Base-by-base conservation (phyloP, 1,139 yeast genomes). In the Hemisphaericaspora xylanilytica region DNA sequence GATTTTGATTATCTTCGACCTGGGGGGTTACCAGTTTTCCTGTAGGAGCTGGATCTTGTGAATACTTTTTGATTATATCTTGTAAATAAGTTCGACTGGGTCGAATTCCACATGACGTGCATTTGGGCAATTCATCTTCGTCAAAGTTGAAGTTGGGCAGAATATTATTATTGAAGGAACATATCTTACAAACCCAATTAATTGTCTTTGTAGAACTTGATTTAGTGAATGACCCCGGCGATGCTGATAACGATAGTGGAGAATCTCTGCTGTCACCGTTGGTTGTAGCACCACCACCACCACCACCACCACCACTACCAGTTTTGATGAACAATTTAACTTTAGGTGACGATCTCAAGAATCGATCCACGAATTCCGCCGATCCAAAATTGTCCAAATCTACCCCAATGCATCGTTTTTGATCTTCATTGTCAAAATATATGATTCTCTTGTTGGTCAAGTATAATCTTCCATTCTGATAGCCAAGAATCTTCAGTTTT, bases 141-240 rank as follows among this genome's bases (percentile, higher is more conserved):
- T 61, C 59, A 25, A 61, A 55, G 29, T 65, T 65, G 22, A 67
- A 56, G 12, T 59, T 62, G 2, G 63, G 50, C 2, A 61, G 54
- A 4, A 78, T 56, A 20, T 67, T 67, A 54, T 89, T 89, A 18
- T 81, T 71, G 50, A 73, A 84, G 31, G 81, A 81, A 58, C 97
- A 90, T 4, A 90, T 89, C 10, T 85, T 82, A 58, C 97, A 90
- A 1, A 76, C 73, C 97, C 97, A 90, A 21, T 73, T 70, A n/a
- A 65, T 42, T 10, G 44, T 38, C 28, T 24, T 42, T 40, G 9
- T 32, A 30, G 42, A 32, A 6, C 4, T 13, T 4, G 16, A 11
- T 13, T 14, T 7, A 20, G 22, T 16, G 17, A n/a, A 10, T 12
- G 27, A 16, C 3, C 13, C 3, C 11, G 17, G 18, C 15, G 17